Evolutionary conservation across 129 eudicot genomes (phyloP), one percentile per base, ranked within the genome.

Genomic region (Sambucus nigra): DNA sequence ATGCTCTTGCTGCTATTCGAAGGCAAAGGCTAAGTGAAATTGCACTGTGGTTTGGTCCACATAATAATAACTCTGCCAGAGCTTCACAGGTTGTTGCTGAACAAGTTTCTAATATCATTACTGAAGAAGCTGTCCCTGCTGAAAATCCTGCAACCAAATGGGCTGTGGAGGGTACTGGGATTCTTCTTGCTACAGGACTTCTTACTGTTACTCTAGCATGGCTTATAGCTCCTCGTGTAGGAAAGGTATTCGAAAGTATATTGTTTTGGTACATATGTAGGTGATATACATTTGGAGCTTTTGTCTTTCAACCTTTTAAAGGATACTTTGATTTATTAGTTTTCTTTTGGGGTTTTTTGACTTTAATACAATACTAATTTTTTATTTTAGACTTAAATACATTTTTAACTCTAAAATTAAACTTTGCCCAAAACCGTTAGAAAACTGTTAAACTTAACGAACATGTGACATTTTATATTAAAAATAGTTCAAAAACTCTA

Each of bases 121-220:
- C 47, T 21, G 76, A 75, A 53, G 70, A 80, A 59, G 70, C 29
- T 42, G 42, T 55, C 8, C 70, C 60, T 45, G 63, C 70, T 71
- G 78, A 80, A 60, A 67, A 71, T 64, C 65, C 69, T 47, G 81
- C 82, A 39, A 61, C 87, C 49, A 80, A 64, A 67, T 80, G 87
- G 87, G 87, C 81, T 21, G 87, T 75, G n/a, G 87, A 75, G 62
- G 73, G 78, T 56, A 80, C 87, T 44, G 87, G 81, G 45, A 75
- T 80, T 50, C 71, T 80, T 49, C 75, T 80, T 25, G 87, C 87
- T 10, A 75, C 87, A 22, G 87, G 87, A 8, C 67, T 80, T 52
- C 73, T 80, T 53, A 80, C 87, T 63, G 79, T 75, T 45, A 74
- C 76, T 53, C 70, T 80, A 54, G 87, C 87, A 19, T 80, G 81